phyloP scores from a whole-genome alignment of 2,329 filamentous ascomycete species.

The Coniochaeta pulveracea region DNA sequence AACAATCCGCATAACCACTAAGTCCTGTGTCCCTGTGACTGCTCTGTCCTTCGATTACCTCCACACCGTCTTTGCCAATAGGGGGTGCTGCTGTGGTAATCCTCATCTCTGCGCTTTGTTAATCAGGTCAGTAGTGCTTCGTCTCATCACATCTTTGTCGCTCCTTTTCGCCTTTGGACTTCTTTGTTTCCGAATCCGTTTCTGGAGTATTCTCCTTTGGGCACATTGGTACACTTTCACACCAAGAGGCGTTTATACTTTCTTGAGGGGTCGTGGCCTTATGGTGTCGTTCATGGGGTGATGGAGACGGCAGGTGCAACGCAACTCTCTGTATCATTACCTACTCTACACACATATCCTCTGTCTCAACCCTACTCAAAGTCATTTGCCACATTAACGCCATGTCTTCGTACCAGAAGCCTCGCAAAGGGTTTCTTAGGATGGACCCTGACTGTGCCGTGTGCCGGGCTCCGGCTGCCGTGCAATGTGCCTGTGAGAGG shows the following conservation, averaged over 20 bases:
- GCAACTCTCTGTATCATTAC: conserved; percentile 15
- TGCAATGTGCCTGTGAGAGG: conserved; percentile 54
- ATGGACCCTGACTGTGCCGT: conserved; percentile 63
- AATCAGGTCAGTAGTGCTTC: conserved; percentile 11
- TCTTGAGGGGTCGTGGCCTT: no score
- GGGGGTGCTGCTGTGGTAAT: no score
- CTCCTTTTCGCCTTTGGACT: no score
- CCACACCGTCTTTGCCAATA: neutral
- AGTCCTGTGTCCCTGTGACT: neutral
- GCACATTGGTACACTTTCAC: no score
- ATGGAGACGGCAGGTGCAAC: conserved; percentile 21
- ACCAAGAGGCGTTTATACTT: no score
- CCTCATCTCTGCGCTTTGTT: conserved; percentile 6
- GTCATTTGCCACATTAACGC: conserved; percentile 19
- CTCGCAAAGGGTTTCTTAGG: conserved; percentile 39
- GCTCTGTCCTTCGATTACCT: no score
- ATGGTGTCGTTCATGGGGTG: conserved; percentile 15
- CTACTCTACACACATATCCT: conserved; percentile 12
- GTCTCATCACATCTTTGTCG: conserved; percentile 3
- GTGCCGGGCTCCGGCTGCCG: conserved; percentile 46
- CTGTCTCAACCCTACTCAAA: conserved; percentile 15
- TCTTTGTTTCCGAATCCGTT: no score
- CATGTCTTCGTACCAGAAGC: conserved; percentile 32
- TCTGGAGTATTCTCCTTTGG: no score
- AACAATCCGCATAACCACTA: conserved; percentile 3